Base-by-base conservation (phyloP, 345 rosid genomes). In the Eutrema heterophyllum region DNA sequence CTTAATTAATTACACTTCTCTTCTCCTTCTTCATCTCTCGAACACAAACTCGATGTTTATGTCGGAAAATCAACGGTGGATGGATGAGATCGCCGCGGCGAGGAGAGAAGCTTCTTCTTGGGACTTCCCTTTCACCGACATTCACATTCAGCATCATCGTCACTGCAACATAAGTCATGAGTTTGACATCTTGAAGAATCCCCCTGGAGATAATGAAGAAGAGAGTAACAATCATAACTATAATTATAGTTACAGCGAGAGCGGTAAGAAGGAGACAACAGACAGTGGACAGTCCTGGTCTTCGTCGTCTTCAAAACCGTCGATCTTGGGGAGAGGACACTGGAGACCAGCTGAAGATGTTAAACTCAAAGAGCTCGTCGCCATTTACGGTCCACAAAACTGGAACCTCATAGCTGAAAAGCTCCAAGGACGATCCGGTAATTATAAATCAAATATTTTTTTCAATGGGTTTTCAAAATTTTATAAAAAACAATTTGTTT, bases 391-490 rank as follows among this genome's bases (percentile, higher is more conserved):
- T 58, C 99, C 99, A 58, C 98, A 92, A 75, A 96, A 96, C 74
- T 96, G 98, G 99, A 96, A 96, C 82, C 90, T 92, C 55, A 96
- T 96, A 50, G 98, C 99, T 39, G 94, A 92, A 69, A 92, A 92
- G 79, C 82, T 96, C 12, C 83, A 87, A 77, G 97, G 98, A 41
- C 87, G 99, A 89, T 96, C 99, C 83, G 99, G 99, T 92, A 81
- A 76, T 4, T 48, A 29, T 40, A 33, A 7, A 21, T 68, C 21
- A 61, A 32, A 15, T 58, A 6, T 18, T 2, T 38, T 18, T 58
- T 57, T 27, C 24, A 5, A 7, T 36, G 2, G 1, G 2, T 15
- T 15, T 65, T 27, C 21, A 35, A 24, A 64, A 4, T 45, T 39
- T 43, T 24, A 59, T 49, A 21, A 68, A 74, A 29, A 15, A 40